phyloP scores from a whole-genome alignment of 2,329 filamentous ascomycete genomes.

The Fusarium succisae region DNA sequence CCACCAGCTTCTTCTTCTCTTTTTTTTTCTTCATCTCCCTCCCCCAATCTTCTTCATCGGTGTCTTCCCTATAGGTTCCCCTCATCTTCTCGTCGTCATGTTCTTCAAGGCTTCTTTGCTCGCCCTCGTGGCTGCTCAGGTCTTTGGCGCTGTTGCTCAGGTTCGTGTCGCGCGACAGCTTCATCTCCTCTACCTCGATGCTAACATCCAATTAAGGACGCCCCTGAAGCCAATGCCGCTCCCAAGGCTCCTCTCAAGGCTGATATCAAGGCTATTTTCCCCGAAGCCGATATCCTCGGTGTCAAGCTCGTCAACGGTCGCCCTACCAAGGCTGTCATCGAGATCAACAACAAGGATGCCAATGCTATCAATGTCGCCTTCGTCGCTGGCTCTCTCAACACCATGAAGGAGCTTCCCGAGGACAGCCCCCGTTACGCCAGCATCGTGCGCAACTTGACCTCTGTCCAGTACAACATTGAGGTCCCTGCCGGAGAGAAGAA shows the following conservation, averaged over 20 bases:
- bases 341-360: slow-evolving; percentile 85
- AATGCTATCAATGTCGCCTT: slow-evolving; percentile 78
- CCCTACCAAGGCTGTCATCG: slow-evolving; percentile 82
- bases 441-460: slow-evolving; percentile 86
- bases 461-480: slow-evolving; percentile 75
- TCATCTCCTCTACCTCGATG: background rate
- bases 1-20: slow-evolving; percentile 24
- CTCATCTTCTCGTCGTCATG: slow-evolving; percentile 59
- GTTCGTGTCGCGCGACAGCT: slow-evolving; percentile 55
- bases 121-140: slow-evolving; percentile 75
- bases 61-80: slow-evolving; percentile 14
- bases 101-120: slow-evolving; percentile 78
- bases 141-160: slow-evolving; percentile 71
- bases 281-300: slow-evolving; percentile 85
- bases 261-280: slow-evolving; percentile 70
- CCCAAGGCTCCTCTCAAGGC: slow-evolving; percentile 60
- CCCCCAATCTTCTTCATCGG: slow-evolving; percentile 6
- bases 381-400: slow-evolving; percentile 77
- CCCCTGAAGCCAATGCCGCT: slow-evolving; percentile 33
- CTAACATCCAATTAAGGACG: slow-evolving; percentile 14
- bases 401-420: slow-evolving; percentile 61
- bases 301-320: slow-evolving; percentile 95
- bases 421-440: slow-evolving; percentile 56
- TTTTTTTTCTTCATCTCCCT: slow-evolving; percentile 5
- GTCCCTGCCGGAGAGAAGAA: slow-evolving; percentile 81